Evolutionary conservation across 495 filamentous ascomycete species (phyloP), one percentile per base, ranked within the genome.

Genomic region (Hypoxylon fuscum): DNA sequence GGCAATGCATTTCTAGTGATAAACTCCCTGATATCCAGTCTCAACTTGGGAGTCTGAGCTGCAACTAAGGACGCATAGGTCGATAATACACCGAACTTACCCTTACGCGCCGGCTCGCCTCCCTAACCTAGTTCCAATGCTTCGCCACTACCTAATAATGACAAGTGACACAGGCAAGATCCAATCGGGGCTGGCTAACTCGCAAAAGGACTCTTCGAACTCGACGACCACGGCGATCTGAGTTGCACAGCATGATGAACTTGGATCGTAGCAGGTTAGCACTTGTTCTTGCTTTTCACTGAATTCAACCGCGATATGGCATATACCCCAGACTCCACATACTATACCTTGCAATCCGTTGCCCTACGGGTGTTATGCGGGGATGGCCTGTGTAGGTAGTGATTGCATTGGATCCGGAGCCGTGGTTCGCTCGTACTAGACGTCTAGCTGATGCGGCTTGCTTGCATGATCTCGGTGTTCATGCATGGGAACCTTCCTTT

Each of bases 401-500:
- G 5, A 17, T 14, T 38, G 11, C 2, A 14, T 38, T 38, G 35
- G 11, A 17, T 5, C n/a, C n/a, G 14, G 2, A n/a, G 3, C 14
- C 35, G 17, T 38, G 10, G 35, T 2, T 38, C 3, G 1, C 35
- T 38, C 35, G n/a, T 38, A 7, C 17, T 38, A 34, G 8, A 8
- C 2, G 9, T 34, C 31, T 2, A 5, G n/a, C n/a, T 38, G 35
- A n/a, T 5, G n/a, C 17, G 14, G 7, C 14, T 15, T 38, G 14
- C 17, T 38, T 38, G 14, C n/a, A 5, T 38, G 35, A 15, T 38
- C 35, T 38, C 10, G 35, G 35, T n/a, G 3, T 17, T 34, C 1
- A 10, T 48, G 14, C 22, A 22, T 21, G 12, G 18, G n/a, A 31
- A 48, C 43, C 54, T 57, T 57, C 54, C 54, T 57, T 14, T 45